These are phyloP conservation scores for Brettanomyces naardenensis DNA, from an alignment of 805 yeast genomes.

Conservation along the genomic window DNA sequence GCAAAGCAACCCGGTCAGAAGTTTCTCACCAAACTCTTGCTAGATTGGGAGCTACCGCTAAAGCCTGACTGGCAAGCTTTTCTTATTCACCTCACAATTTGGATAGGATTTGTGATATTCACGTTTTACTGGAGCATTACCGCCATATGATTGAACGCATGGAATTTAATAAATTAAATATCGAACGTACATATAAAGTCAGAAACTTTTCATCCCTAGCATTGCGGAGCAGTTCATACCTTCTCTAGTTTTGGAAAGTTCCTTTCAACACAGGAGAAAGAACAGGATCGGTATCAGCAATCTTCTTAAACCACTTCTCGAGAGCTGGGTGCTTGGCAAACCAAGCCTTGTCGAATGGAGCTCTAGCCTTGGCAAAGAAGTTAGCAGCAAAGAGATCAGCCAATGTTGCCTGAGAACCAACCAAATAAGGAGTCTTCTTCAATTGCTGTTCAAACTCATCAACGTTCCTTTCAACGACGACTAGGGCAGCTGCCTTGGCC, in stretches of 20 bases:
- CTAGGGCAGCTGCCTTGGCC: constrained; percentile 14
- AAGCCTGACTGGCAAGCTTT: constrained; percentile 1
- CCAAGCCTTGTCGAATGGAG: constrained; percentile 38
- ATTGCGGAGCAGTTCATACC: too few species aligned
- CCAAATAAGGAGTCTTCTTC: constrained; percentile 27
- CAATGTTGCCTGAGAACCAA: constrained; percentile 27
- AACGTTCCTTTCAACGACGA: constrained; percentile 5
- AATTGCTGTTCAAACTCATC: constrained; percentile 26
- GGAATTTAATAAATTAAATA: background rate
- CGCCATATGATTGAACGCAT: background rate
- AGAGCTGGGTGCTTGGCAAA: constrained; percentile 35
- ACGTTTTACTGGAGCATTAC: background rate
- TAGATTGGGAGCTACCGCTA: constrained; percentile 1
- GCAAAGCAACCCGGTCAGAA: background rate
- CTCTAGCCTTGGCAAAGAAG: constrained; percentile 30
- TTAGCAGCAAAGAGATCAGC: constrained; percentile 25
- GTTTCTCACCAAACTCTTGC: background rate
- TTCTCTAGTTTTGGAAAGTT: too few species aligned
- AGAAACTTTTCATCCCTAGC: too few species aligned
- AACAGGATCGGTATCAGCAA: constrained; percentile 21
- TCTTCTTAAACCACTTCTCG: constrained; percentile 39
- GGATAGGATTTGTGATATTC: background rate
- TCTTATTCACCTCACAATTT: background rate
- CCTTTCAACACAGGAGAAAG: constrained; percentile 13
- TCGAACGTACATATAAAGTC: too few species aligned